Evolutionary conservation across 108 stramenopile species (phyloP).

Genomic region (Nitzschia palea): DNA sequence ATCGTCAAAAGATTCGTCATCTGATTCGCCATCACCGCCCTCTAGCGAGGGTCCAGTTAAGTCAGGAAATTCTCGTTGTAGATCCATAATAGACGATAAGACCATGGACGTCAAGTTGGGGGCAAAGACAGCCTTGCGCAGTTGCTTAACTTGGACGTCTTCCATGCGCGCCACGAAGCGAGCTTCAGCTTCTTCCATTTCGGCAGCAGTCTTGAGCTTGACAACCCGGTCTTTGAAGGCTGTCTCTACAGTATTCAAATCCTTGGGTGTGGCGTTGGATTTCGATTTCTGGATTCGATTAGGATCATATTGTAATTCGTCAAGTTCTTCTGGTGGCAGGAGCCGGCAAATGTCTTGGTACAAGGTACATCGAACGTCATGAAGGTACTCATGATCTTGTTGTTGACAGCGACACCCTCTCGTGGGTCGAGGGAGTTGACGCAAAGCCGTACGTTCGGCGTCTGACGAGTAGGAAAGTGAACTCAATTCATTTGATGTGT

Average conservation of each 20-base stretch:
- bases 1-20: slow-evolving; percentile 55
- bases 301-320: slow-evolving; percentile 22
- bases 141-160: slow-evolving; percentile 51
- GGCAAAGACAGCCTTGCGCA: slow-evolving; percentile 63
- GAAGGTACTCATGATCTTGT: slow-evolving; percentile 61
- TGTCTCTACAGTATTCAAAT: slow-evolving; percentile 59
- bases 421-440: slow-evolving; percentile 53
- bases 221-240: slow-evolving; percentile 63
- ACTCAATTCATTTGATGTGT: background rate
- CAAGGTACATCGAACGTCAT: slow-evolving; percentile 64
- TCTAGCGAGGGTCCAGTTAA: slow-evolving; percentile 13
- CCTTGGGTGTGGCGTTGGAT: slow-evolving; percentile 15
- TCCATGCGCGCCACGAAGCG: slow-evolving; percentile 79
- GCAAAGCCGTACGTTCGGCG: slow-evolving; percentile 51
- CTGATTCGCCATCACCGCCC: slow-evolving; percentile 28
- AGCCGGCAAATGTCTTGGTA: slow-evolving; percentile 53
- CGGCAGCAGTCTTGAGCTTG: slow-evolving; percentile 44
- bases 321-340: slow-evolving; percentile 25
- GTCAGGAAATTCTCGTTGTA: slow-evolving; percentile 31
- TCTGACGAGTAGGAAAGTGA: slow-evolving; percentile 50
- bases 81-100: slow-evolving; percentile 55
- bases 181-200: slow-evolving; percentile 54
- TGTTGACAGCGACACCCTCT: slow-evolving; percentile 70
- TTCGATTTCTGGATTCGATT: background rate
- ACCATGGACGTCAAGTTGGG: slow-evolving; percentile 70